Base-by-base conservation (phyloP, 1,139 yeast genomes). In the Yamadazyma pseudoaaseri region DNA sequence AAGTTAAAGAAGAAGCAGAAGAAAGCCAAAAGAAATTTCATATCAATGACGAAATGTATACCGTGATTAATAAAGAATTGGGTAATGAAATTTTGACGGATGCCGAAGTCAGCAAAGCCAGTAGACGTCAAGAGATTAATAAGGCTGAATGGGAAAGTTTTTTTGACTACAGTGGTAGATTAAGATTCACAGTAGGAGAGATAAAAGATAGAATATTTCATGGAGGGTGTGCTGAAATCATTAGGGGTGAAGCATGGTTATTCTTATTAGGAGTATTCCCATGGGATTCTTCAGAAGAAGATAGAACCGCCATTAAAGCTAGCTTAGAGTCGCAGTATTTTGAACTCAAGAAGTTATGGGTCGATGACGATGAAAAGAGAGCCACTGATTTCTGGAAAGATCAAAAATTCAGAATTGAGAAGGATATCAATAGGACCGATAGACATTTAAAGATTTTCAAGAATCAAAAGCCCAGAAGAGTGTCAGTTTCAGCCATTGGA, bases 361-460 rank as follows among this genome's bases (percentile, higher is more conserved):
- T 79, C 11, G 78, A 77, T 43, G 67, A 73, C 33, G 81, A 73
- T 4, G 66, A 66, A 2, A 80, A 78, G 52, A 56, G 78, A 31
- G 62, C 64, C 26, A 83, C 83, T 42, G 84, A 78, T 31, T 87
- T 77, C 56, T 90, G 95, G 92, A 76, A 73, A 51, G 97, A 86
- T 60, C 97, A 89, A 55, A 81, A 81, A 43, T 79, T 78, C 40
- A 73, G 97, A 40, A 90, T 94, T 43, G 96, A 90, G 49, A 92
- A 92, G 58, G 99, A 92, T 60, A 86, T 92, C 17, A 86, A 83
- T 44, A 73, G 99, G 44, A 92, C 96, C 5, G 98, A 92, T 60
- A 72, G 98, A 27, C 73, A 82, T 31, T 58, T 89, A 35, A 73
- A 77, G 1, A 59, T 90, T 6, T 81, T 62, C 71, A 74, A 49